Evolutionary conservation across 2,329 filamentous ascomycete genomes (phyloP), one percentile per base, ranked within the genome.

Genomic region (Fusarium sp.): DNA sequence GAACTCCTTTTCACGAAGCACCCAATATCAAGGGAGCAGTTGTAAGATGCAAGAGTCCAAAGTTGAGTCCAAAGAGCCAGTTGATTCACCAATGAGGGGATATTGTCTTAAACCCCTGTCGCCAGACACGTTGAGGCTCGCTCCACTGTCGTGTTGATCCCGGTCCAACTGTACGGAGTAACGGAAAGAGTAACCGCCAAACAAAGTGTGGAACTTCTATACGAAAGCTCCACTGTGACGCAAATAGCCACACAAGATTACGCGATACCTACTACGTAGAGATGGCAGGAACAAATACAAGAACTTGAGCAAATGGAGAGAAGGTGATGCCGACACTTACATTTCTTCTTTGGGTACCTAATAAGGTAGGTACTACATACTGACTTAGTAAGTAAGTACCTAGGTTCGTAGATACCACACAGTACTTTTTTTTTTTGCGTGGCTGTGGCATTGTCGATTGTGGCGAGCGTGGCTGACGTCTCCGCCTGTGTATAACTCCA

Each of bases 171-270:
- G 55, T 25, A n/a, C n/a, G n/a, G n/a, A n/a, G n/a, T n/a, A 50
- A 20, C 37, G 18, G 39, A 39, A 40, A 41, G 35, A 35, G 23
- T 17, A 23, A n/a, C 40, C 23, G 42, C 25, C 45, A 51, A 66
- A 46, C 50, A 63, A 66, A 48, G 20, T 42, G 36, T 58, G 61
- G 61, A n/a, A 39, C 49, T 27, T 23, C 3, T n/a, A 21, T 29
- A 25, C 11, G 15, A 17, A 39, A 20, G 37, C 42, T 33, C 68
- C 68, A 66, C 57, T 40, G 64, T 70, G 68, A 70, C 68, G 68
- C 68, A 71, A 59, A 36, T 35, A 48, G n/a, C 31, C 41, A 49
- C 41, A 57, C 21, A 35, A n/a, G 39, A 69, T 71, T 70, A 69
- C 67, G 67, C 40, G 56, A 66, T 66, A 43, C n/a, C n/a, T n/a